These are phyloP conservation scores for Aspergillus eucalypticola DNA, from an alignment of 2,329 filamentous ascomycete species.

Conservation along the genomic window DNA sequence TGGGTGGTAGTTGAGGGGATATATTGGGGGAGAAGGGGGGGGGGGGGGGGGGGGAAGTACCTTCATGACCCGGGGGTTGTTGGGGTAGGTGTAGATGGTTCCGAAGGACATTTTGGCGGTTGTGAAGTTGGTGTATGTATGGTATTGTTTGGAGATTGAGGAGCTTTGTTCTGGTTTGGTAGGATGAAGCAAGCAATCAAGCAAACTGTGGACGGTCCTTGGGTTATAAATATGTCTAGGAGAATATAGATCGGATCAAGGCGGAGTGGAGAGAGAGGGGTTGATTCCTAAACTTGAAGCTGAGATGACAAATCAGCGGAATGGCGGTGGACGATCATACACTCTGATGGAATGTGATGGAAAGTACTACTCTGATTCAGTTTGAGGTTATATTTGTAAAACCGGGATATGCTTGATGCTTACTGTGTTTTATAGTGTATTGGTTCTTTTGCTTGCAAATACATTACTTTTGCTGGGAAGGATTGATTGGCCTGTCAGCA, in stretches of 20 bases:
- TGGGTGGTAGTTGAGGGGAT: not conserved
- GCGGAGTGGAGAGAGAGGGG: not conserved
- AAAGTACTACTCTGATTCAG: not conserved
- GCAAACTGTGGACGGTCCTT: no score
- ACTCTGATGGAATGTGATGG: not conserved
- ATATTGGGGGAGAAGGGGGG: not conserved
- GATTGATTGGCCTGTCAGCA: no score
- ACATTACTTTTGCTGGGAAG: no score
- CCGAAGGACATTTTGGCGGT: constrained; percentile 20
- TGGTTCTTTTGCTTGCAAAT: no score
- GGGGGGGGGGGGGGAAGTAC: constrained; percentile 8
- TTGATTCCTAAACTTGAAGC: not conserved
- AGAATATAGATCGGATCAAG: not conserved
- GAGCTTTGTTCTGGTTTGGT: not conserved
- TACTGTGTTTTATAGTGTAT: not conserved
- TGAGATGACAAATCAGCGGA: not conserved
- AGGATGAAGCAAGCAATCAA: not conserved
- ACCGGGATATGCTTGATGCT: not conserved
- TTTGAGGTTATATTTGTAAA: no score
- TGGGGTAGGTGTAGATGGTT: constrained; percentile 23
- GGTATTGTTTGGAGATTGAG: not conserved
- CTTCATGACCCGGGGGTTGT: constrained; percentile 26
- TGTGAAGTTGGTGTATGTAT: constrained; percentile 4
- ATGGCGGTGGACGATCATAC: not conserved
- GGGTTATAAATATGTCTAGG: no score